Percentiles rank a stretch among this genome's conserved stretches.
These are phyloP conservation scores for Rubia balearica DNA, from an alignment of 305 asterid species.

Conservation along the genomic window DNA sequence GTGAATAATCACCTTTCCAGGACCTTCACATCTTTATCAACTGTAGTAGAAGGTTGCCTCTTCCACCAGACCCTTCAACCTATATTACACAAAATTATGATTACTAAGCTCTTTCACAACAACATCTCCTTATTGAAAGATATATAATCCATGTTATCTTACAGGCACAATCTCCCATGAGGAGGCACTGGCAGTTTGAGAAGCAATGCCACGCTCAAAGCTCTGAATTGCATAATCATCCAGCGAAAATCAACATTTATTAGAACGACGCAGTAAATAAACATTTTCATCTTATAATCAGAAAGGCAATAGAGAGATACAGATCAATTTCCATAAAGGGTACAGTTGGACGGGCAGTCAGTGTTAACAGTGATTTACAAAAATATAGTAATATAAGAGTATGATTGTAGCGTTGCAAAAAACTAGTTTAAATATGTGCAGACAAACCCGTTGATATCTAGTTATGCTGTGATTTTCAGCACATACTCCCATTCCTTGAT, in stretches of 20 bases:
- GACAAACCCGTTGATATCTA: constrained; percentile 86
- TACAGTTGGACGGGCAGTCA: neutral
- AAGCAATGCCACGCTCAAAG: constrained; percentile 96
- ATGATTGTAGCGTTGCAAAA: neutral
- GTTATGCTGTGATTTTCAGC: constrained; percentile 72
- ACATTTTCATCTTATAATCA: neutral
- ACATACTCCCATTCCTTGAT: constrained; percentile 95
- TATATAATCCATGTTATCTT: constrained; percentile 31
- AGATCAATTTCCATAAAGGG: constrained; percentile 2
- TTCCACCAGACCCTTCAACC: constrained; percentile 93
- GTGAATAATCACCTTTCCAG: constrained; percentile 66
- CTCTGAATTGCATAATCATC: constrained; percentile 85
- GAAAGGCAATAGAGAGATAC: neutral
- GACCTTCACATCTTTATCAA: constrained; percentile 87
- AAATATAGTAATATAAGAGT: neutral
- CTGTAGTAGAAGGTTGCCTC: constrained; percentile 85
- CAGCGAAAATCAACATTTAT: constrained; percentile 29
- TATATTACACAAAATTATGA: constrained; percentile 31
- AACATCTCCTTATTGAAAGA: too few relatives aligned
- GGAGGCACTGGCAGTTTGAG: constrained; percentile 74
- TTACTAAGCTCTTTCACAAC: constrained; percentile 13
- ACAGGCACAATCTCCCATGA: constrained; percentile 95
- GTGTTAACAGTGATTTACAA: neutral
- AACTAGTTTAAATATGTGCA: neutral
- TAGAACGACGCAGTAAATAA: neutral